A percentile compares a stretch with the other conserved stretches of the same genome.
Evolutionary conservation across 495 filamentous ascomycete genomes (phyloP).

Genomic region (Aspergillus taichungensis): DNA sequence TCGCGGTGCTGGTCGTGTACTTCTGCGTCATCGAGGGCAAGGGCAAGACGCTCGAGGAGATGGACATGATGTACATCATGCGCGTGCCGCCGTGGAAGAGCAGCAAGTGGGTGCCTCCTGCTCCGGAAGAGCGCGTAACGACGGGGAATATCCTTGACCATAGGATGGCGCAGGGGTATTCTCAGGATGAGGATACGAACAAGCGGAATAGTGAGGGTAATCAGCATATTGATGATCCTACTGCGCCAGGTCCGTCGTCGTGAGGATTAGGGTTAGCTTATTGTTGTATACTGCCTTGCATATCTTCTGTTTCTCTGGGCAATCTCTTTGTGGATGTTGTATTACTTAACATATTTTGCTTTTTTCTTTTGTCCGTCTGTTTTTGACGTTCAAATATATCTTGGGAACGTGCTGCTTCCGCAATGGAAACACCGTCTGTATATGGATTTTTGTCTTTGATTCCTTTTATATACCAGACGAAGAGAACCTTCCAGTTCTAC

Average conservation of each 20-base stretch:
- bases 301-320: too few species aligned
- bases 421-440: background rate
- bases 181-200: slow-evolving; percentile 10
- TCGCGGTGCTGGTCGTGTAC: slow-evolving; percentile 59
- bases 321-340: too few species aligned
- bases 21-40: slow-evolving; percentile 64
- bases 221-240: slow-evolving; percentile 18
- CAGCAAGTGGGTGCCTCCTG: slow-evolving; percentile 21
- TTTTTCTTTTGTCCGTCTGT: too few species aligned
- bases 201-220: slow-evolving; percentile 13
- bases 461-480: background rate
- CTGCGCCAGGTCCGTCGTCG: slow-evolving; percentile 13
- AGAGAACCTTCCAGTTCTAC: background rate
- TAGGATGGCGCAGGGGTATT: slow-evolving; percentile 12
- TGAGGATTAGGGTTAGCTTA: background rate
- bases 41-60: slow-evolving; percentile 61
- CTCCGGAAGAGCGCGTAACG: slow-evolving; percentile 23
- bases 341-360: too few species aligned
- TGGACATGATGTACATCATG: slow-evolving; percentile 74
- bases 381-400: too few species aligned
- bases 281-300: too few species aligned
- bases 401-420: too few species aligned
- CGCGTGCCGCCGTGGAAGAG: slow-evolving; percentile 56
- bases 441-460: slow-evolving; percentile 9
- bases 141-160: slow-evolving; percentile 25